Evolutionary conservation across 2,329 filamentous ascomycete genomes (phyloP), one percentile per base, ranked within the genome.

Genomic region (Calonectria crousiana): DNA sequence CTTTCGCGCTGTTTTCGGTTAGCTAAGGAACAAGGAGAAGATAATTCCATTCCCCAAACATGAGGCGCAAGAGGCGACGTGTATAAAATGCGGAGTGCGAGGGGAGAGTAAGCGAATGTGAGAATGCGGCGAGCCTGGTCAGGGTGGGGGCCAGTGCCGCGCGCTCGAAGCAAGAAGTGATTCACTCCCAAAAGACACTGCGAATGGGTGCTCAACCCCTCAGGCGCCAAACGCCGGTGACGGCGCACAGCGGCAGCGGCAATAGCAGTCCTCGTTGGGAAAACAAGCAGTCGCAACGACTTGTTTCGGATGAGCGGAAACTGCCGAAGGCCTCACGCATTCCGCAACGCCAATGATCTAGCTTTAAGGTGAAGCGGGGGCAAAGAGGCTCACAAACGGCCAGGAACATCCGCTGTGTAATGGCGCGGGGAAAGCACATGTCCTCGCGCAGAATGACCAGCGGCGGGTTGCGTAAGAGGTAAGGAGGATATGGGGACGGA

Each of bases 1-100:
- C 93, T 94, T 92, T 97, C 95, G 86, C 95, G 94, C 94, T 96
- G 89, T 69, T 81, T 79, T 74, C 72, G 75, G 82, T 85, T 81
- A 85, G 80, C 79, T 47, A 64, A 66, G 20, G 53, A 36, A 67
- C 72, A 70, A 34, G 65, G 68, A 56, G 74, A 34, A 73, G 64
- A 41, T 23, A 58, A 36, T 73, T 72, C 76, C 79, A 80, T 79
- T 69, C 62, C 72, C 69, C 68, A 58, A 62, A 64, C 34, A 69
- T 53, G 52, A 62, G 68, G 72, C 76, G 56, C 38, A 41, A 41
- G 36, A 41, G 56, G 58, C 62, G 69, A 62, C 44, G 44, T 68
- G 62, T 69, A 62, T 69, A 36, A 70, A 53, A 62, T 60, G 34
- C 52, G 58, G 67, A 60, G 52, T 47, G 53, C 28, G 60, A 38